Conservation (phyloP, 2,329 filamentous ascomycete genomes). For the Fusarium illudens region DNA sequence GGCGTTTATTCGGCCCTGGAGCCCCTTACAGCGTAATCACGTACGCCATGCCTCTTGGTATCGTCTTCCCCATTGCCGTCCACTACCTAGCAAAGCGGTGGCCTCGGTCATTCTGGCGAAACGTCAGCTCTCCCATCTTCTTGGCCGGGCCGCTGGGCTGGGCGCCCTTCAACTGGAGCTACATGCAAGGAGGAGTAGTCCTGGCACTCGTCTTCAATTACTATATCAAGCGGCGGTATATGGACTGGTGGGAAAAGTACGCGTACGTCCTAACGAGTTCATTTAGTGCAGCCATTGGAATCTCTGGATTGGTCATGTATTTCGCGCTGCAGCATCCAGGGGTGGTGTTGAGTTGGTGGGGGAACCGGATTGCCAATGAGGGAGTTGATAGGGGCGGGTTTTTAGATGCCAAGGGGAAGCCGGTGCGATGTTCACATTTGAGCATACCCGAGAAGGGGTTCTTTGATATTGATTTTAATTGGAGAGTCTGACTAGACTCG, state of each 20-base stretch:
- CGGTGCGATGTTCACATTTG: slow-evolving; percentile 33
- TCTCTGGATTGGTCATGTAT: slow-evolving; percentile 41
- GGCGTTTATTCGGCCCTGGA: slow-evolving; percentile 62
- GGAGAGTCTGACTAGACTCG: no score
- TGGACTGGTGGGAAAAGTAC: slow-evolving; percentile 42
- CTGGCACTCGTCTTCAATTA: slow-evolving; percentile 41
- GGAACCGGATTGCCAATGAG: slow-evolving; percentile 24
- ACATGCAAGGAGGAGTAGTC: slow-evolving; percentile 37
- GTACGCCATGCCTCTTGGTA: slow-evolving; percentile 32
- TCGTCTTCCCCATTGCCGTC: slow-evolving; percentile 27
- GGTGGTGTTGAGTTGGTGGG: slow-evolving; percentile 37
- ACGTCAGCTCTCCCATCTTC: slow-evolving; percentile 37
- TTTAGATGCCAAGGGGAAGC: slow-evolving; percentile 5
- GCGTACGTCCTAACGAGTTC: slow-evolving; percentile 42
- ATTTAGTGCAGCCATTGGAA: slow-evolving; percentile 39
- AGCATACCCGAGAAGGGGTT: slow-evolving; percentile 27
- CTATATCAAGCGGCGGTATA: slow-evolving; percentile 36
- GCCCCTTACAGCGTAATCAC: slow-evolving; percentile 30
- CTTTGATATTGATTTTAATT: slow-evolving; percentile 31
- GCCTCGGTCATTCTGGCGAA: slow-evolving; percentile 33
- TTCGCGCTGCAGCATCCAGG: slow-evolving; percentile 36
- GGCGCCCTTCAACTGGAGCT: slow-evolving; percentile 42
- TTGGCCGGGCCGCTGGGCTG: slow-evolving; percentile 37
- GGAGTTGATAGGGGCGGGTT: slow-evolving; percentile 39
- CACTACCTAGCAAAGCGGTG: slow-evolving; percentile 32